Base-by-base conservation (phyloP, 768 basidiomycete genomes). In the Mycena latifolia region DNA sequence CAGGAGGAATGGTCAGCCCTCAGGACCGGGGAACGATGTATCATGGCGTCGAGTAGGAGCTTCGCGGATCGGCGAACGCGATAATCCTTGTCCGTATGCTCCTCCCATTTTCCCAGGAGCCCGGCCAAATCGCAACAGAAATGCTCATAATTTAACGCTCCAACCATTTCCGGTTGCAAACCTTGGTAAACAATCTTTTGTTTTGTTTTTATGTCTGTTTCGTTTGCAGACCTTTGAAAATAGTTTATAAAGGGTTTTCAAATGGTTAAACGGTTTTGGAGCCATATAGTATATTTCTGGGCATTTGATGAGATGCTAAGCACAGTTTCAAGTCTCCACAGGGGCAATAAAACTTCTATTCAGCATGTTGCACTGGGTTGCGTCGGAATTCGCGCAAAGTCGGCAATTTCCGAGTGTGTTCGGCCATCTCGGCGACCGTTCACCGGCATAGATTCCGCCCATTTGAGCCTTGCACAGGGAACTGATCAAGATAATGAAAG, bases 321-420 rank as follows among this genome's bases (percentile, higher is more conserved):
- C 17, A 1, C 29, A 39, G 41, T 25, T 55, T 43, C 17, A 55
- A 55, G 55, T 43, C 55, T 45, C 1, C 55, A 45, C 54, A 55
- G 35, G 37, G 54, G 39, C 54, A 27, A 41, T 55, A 41, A 39
- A 41, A 7, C 15, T 55, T 41, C 37, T 35, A 55, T 55, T 41
- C 18, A 39, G 54, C 25, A 55, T 41, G 54, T 41, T 41, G 54
- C 54, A 55, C 54, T 55, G 54, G 24, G 24, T 55, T 55, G 25
- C 14, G 35, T 18, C 17, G 37, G 39, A n/a, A 55, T 55, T 39
- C 54, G 18, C 54, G 37, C 54, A 55, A 41, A 35, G n/a, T 55
- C 54, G 37, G 37, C 37, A 55, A 55, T 55, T 43, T 41, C 54
- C 37, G 54, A 55, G 25, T 55, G 54, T 55, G 54, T 37, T 37